A percentile compares a stretch with the other conserved stretches of the same genome.
Evolutionary conservation across 495 filamentous ascomycete species (phyloP).

Genomic region (Pyrenula aspistea): DNA sequence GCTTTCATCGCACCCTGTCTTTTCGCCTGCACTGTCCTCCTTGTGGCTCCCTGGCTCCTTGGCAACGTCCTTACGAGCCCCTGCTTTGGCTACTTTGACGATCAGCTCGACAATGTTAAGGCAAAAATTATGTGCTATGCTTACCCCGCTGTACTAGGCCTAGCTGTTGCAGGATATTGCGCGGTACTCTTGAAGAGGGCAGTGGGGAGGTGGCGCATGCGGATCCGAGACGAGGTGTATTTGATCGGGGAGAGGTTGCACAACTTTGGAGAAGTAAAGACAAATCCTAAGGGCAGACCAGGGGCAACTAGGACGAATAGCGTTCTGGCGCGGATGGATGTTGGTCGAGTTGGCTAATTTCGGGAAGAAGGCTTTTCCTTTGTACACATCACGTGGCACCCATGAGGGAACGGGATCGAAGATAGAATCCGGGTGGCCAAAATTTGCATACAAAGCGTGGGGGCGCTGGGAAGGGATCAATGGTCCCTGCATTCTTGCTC

Average conservation of each 20-base stretch:
- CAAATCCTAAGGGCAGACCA: not conserved
- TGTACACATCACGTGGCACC: not conserved
- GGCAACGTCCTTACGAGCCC: conserved; percentile 32
- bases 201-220: conserved; percentile 64
- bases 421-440: too few relatives aligned
- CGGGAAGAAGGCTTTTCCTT: not conserved
- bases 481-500: too few relatives aligned
- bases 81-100: conserved; percentile 15
- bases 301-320: not conserved
- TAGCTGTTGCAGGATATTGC: conserved; percentile 30
- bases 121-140: conserved; percentile 58
- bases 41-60: conserved; percentile 44
- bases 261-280: conserved; percentile 62
- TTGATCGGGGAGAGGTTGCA: conserved; percentile 88
- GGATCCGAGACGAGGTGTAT: conserved; percentile 89
- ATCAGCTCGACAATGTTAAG: conserved; percentile 29
- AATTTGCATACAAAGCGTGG: too few relatives aligned
- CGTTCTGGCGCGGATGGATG: not conserved
- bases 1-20: conserved; percentile 66
- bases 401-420: not conserved
- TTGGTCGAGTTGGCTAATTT: not conserved
- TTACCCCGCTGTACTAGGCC: conserved; percentile 47
- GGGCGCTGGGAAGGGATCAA: too few relatives aligned
- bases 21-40: conserved; percentile 42
- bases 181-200: conserved; percentile 33